Percentiles rank a stretch among this genome's conserved stretches.
These are phyloP conservation scores for Peronospora belbahrii DNA, from an alignment of 352 stramenopile species.

Conservation along the genomic window DNA sequence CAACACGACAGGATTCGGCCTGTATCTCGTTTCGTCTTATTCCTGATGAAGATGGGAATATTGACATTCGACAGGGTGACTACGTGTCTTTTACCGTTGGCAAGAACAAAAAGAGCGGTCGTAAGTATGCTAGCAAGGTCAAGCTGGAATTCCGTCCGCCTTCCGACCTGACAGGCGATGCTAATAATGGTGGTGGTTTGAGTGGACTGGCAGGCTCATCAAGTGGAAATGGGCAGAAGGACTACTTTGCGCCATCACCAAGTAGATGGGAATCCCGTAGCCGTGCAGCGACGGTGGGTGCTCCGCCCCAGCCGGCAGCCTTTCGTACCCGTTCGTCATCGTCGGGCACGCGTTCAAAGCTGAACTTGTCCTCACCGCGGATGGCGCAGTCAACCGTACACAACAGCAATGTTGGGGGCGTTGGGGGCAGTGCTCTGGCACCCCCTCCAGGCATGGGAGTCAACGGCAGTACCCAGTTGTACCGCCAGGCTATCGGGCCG, in stretches of 20 bases:
- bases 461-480: slow-evolving; percentile 49
- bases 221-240: slow-evolving; percentile 41
- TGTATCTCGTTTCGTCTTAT: slow-evolving; percentile 86
- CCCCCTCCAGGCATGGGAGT: slow-evolving; percentile 36
- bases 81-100: slow-evolving; percentile 86
- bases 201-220: slow-evolving; percentile 22
- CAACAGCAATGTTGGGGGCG: slow-evolving; percentile 20
- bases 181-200: slow-evolving; percentile 10
- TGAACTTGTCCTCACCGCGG: slow-evolving; percentile 55
- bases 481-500: slow-evolving; percentile 68
- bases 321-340: slow-evolving; percentile 56
- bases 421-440: slow-evolving; percentile 17
- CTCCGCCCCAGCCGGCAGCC: slow-evolving; percentile 27
- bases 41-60: slow-evolving; percentile 77
- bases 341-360: slow-evolving; percentile 47
- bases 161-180: slow-evolving; percentile 37
- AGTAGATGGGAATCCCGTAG: slow-evolving; percentile 53
- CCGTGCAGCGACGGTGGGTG: slow-evolving; percentile 44
- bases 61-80: slow-evolving; percentile 79
- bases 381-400: slow-evolving; percentile 44
- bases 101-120: slow-evolving; percentile 87
- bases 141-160: slow-evolving; percentile 84
- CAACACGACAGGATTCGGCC: slow-evolving; percentile 72
- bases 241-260: slow-evolving; percentile 46
- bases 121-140: slow-evolving; percentile 85